Base-by-base conservation (phyloP, 192 early-diverging fungal genomes). In the Borealophlyctis nickersoniae region DNA sequence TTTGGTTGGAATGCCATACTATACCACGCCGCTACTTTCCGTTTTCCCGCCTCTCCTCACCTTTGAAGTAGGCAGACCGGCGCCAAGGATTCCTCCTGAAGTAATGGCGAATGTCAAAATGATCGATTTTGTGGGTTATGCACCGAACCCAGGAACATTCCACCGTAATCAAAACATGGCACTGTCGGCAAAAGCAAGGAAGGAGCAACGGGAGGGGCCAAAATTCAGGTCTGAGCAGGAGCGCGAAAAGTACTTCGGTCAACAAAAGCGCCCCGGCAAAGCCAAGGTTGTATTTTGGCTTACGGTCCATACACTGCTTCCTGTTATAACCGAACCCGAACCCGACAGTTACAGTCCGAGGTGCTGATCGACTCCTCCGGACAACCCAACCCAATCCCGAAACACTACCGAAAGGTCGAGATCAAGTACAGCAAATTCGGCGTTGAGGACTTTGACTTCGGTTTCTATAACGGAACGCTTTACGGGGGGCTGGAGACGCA, bases 371-470 rank as follows among this genome's bases (percentile, higher is more conserved):
- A n/a, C n/a, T n/a, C n/a, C n/a, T n/a, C n/a, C n/a, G n/a, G n/a
- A n/a, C n/a, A n/a, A n/a, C n/a, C 9, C 3, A 48, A 16, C 2
- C 0, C 48, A 14, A 78, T 89, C 71, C 89, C 92, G 28, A 83
- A 82, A 31, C 77, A 81, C 58, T 92, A 93, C 69, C 77, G 81
- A 16, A 79, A 76, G 13, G 88, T 94, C 22, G 90, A 94, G 58
- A 94, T 94, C 69, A 86, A 90, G 56, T 93, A 93, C 74, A 90
- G 88, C 71, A 82, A 88, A 60, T 98, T 98, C 70, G 96, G 96
- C 14, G 88, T 98, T 5, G 95, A 98, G 59, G 96, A 98, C 77
- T 98, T 97, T 79, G 96, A 99, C 70, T 99, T 99, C 83, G 94
- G 88, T 0, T 94, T 90, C 63, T 99, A 94, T 74, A 99, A 99